phyloP scores from a whole-genome alignment of 1,139 yeast genomes.

The Maudiozyma humilis region DNA sequence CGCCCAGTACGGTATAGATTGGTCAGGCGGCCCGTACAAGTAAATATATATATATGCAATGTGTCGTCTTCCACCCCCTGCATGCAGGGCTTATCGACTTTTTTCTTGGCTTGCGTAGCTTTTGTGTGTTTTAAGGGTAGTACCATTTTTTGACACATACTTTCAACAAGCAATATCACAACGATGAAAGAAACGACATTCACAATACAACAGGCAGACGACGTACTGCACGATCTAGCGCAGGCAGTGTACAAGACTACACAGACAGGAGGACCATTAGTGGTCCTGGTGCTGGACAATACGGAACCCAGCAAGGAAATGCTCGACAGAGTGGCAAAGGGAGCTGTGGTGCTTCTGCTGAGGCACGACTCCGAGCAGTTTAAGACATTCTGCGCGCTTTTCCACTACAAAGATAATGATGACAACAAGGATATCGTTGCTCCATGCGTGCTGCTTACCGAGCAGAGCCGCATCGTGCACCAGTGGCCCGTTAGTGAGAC shows the following conservation, averaged over 20 bases:
- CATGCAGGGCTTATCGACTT: too few relatives aligned
- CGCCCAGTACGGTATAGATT: too few relatives aligned
- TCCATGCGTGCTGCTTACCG: not conserved
- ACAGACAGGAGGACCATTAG: not conserved
- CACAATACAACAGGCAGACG: not conserved
- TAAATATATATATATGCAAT: too few relatives aligned
- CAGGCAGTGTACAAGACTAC: not conserved
- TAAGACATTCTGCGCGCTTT: not conserved
- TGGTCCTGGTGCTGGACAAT: not conserved
- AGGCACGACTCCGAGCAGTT: not conserved
- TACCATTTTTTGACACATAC: too few relatives aligned
- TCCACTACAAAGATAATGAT: too few relatives aligned
- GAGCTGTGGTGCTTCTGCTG: not conserved
- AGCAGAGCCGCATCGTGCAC: not conserved
- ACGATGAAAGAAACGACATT: not conserved
- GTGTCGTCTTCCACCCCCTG: too few relatives aligned
- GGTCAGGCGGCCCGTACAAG: too few relatives aligned
- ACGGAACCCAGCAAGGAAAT: not conserved
- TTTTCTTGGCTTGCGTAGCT: too few relatives aligned
- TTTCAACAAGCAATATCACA: not conserved
- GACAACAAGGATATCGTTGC: too few relatives aligned
- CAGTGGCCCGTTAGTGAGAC: too few relatives aligned
- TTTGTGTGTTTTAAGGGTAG: too few relatives aligned
- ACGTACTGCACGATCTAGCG: not conserved
- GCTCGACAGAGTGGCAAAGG: not conserved